Evolutionary conservation across 257 asterid genomes (phyloP).

Genomic region (Oldenlandia corymbosa): DNA sequence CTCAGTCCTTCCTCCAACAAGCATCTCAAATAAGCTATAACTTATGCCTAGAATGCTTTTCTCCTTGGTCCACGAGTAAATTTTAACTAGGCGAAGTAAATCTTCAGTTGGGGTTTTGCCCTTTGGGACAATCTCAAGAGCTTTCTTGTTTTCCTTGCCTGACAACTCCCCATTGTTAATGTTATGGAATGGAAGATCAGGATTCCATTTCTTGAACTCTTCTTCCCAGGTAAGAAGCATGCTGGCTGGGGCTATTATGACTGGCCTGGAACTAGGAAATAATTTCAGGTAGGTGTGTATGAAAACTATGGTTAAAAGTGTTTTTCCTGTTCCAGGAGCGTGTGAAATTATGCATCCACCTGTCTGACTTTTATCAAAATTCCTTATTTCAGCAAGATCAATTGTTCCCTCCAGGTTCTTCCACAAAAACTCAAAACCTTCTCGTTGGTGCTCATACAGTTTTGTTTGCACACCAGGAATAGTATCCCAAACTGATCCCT

Average conservation of each 20-base stretch:
- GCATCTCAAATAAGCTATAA: slow-evolving; percentile 41
- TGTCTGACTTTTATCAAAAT: slow-evolving; percentile 17
- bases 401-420: slow-evolving; percentile 52
- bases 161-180: slow-evolving; percentile 29
- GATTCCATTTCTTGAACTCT: slow-evolving; percentile 55
- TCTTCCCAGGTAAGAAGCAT: slow-evolving; percentile 70
- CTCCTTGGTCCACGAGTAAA: slow-evolving; percentile 32
- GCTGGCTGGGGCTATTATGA: slow-evolving; percentile 56
- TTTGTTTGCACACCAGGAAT: slow-evolving; percentile 30
- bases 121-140: slow-evolving; percentile 1
- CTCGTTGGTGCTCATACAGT: slow-evolving; percentile 55
- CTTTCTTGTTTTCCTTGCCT: slow-evolving; percentile 23
- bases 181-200: slow-evolving; percentile 46
- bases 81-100: slow-evolving; percentile 29
- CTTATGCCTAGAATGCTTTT: slow-evolving; percentile 47
- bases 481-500: slow-evolving; percentile 49
- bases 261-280: slow-evolving; percentile 42
- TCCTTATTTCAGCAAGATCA: slow-evolving; percentile 29
- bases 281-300: slow-evolving; percentile 38
- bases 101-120: slow-evolving; percentile 8
- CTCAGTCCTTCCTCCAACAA: slow-evolving; percentile 30
- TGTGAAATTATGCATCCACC: slow-evolving; percentile 79
- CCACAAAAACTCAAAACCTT: slow-evolving; percentile 66
- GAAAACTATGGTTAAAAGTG: slow-evolving; percentile 47
- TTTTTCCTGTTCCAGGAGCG: slow-evolving; percentile 76